Conservation (phyloP, 805 yeast genomes). For the Saitoella complicata region DNA sequence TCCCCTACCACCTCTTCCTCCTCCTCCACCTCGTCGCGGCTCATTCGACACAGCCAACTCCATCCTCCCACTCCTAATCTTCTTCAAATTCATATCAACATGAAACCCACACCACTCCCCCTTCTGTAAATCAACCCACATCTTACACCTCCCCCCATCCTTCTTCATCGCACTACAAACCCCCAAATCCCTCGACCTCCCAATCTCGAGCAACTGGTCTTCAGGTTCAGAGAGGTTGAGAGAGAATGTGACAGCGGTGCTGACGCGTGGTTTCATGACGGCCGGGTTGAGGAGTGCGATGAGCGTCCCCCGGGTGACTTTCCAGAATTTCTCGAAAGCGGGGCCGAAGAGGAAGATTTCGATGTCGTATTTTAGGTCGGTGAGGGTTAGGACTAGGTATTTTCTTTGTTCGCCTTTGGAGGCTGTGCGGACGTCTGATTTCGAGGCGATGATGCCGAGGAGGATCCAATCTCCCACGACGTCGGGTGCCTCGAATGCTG, state of each 20-base stretch:
- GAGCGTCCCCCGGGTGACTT: conserved; percentile 56
- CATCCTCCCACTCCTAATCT: neutral
- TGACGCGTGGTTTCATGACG: conserved; percentile 23
- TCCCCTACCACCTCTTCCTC: no score
- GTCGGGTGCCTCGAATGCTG: conserved; percentile 49
- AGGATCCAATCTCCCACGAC: conserved; percentile 59
- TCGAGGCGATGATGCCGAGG: conserved; percentile 36
- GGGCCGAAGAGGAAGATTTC: conserved; percentile 48
- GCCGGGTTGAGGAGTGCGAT: conserved; percentile 62
- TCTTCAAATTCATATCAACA: conserved; percentile 29
- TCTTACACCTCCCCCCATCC: conserved; percentile 38
- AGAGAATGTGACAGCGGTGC: conserved; percentile 31
- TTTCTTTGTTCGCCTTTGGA: conserved; percentile 22
- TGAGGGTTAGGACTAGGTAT: conserved; percentile 44
- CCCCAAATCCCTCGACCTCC: conserved; percentile 50
- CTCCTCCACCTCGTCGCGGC: no score
- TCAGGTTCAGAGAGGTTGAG: conserved; percentile 36
- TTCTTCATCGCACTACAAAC: conserved; percentile 39
- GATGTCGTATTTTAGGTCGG: conserved; percentile 49
- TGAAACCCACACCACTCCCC: conserved; percentile 58
- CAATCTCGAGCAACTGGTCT: conserved; percentile 54
- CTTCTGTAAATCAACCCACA: conserved; percentile 40
- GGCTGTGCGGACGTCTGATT: neutral
- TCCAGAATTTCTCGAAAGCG: conserved; percentile 58
- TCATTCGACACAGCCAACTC: neutral